Base-by-base conservation (phyloP, 805 yeast species). In the Candida jianshihensis region DNA sequence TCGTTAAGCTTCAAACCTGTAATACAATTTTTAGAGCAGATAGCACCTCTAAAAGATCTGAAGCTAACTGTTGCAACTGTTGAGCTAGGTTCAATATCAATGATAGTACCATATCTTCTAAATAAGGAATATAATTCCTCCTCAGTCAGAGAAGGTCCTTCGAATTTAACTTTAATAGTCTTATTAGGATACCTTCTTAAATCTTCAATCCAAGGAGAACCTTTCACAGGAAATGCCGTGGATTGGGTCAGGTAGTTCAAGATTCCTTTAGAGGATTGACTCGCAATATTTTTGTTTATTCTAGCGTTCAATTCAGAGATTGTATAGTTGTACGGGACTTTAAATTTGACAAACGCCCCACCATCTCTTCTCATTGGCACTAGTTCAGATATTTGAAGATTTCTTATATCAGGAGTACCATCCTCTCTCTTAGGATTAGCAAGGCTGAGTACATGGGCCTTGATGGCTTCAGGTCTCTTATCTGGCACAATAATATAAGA, bases 161-260 rank as follows among this genome's bases (percentile, higher is more conserved):
- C 87, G 54, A 81, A 89, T 19, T 70, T 67, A 5, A 90, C 77
- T 37, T 73, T 71, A 18, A 92, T 59, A 12, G 67, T 66, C 8
- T 69, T 60, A 36, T 81, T 76, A 8, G 95, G 95, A 44, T 70
- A 73, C 42, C 96, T 63, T 48, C 85, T 73, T 56, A 92, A 65
- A 55, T 92, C 98, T 61, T 90, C 97, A 41, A 92, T 82, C 96
- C 97, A 90, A 0, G 99, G 98, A 2, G 73, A 66, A 42, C 99
- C 99, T 48, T 82, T 80, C 1, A 92, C 97, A 1, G 83, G 78
- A 51, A 69, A 80, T 36, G 71, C 81, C 40, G 64, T 62, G 2
- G 81, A 82, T 38, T 59, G 63, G 2, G 71, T 57, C n/a, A 75
- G 48, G 36, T 64, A 65, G 17, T 70, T 63, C 17, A 61, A 39